A percentile compares a stretch with the other conserved stretches of the same genome.
Evolutionary conservation across 202 grass and related monocot species (phyloP).

Genomic region (Carex sylvatica): DNA sequence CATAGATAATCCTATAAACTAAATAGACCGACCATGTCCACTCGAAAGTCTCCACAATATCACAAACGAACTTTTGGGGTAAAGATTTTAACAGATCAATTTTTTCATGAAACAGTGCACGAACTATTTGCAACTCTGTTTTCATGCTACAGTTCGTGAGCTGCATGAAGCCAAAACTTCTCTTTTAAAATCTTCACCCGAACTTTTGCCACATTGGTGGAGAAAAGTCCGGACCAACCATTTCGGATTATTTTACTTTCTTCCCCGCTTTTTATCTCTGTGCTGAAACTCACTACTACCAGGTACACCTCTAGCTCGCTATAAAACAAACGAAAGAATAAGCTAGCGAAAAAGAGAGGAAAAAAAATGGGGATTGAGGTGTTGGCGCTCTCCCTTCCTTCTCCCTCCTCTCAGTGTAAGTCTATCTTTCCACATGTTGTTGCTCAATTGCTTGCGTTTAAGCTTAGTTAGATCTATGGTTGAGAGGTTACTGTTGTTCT

Average conservation of each 20-base stretch:
- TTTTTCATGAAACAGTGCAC: too few species aligned
- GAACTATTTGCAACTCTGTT: too few species aligned
- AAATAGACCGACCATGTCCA: slow-evolving; percentile 15
- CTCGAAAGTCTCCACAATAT: slow-evolving; percentile 27
- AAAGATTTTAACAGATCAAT: too few species aligned
- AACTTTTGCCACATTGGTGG: neutral
- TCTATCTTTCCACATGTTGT: neutral
- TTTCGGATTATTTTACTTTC: slow-evolving; percentile 45
- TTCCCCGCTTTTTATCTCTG: neutral
- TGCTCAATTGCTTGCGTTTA: neutral
- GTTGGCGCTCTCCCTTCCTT: slow-evolving; percentile 41
- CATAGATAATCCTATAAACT: neutral
- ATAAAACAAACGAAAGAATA: neutral
- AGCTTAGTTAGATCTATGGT: neutral
- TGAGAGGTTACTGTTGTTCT: neutral
- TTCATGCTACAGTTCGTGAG: too few species aligned
- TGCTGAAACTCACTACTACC: slow-evolving; percentile 21
- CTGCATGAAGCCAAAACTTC: too few species aligned
- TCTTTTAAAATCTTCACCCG: too few species aligned
- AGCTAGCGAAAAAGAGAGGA: neutral
- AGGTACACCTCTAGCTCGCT: neutral
- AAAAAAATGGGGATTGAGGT: slow-evolving; percentile 47
- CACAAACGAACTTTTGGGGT: neutral
- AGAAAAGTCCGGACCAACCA: slow-evolving; percentile 49
- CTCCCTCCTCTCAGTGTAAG: slow-evolving; percentile 41